Base-by-base conservation (phyloP, 1,139 yeast species). In the Diutina siamensis region DNA sequence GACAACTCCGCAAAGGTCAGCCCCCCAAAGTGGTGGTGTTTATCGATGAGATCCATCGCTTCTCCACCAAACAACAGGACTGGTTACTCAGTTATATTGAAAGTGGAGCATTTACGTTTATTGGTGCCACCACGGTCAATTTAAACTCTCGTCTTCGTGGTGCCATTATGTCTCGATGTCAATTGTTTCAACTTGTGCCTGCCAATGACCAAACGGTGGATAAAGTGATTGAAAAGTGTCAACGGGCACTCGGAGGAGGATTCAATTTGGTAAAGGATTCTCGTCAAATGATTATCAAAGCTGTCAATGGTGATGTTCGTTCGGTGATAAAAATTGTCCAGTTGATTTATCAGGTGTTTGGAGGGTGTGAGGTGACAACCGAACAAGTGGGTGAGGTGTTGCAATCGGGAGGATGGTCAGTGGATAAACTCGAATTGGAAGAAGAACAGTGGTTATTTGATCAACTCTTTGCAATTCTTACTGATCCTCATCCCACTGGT, bases 11-110 rank as follows among this genome's bases (percentile, higher is more conserved):
- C 25, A 50, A 71, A 8, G 22, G 12, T 8, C 13, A 9, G n/a
- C 36, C 28, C 15, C 52, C 65, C 32, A 57, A 57, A 13, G 63
- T 67, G 12, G 69, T 62, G 19, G 60, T 71, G 2, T 71, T 71
- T 46, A 65, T 71, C 31, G 75, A 71, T 50, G 75, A 71, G 49
- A 63, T 70, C 33, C 75, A 71, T 51, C 53, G 75, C 18, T 64
- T 71, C 44, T 52, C 61, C 20, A 62, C 58, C n/a, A 57, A 53
- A 13, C 75, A 70, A 48, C 76, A 71, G 50, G 74, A 71, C 48
- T 69, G 60, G 52, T 55, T 71, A 13, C 55, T 71, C 10, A 70
- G 73, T 0, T 63, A 63, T 44, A 54, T 71, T 2, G 76, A 71
- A 49, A 55, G 59, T 10, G 74, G 75, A 0, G 53, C 55, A 31